Conservation (phyloP, 805 yeast genomes). For the Nakazawaea molendinolei region DNA sequence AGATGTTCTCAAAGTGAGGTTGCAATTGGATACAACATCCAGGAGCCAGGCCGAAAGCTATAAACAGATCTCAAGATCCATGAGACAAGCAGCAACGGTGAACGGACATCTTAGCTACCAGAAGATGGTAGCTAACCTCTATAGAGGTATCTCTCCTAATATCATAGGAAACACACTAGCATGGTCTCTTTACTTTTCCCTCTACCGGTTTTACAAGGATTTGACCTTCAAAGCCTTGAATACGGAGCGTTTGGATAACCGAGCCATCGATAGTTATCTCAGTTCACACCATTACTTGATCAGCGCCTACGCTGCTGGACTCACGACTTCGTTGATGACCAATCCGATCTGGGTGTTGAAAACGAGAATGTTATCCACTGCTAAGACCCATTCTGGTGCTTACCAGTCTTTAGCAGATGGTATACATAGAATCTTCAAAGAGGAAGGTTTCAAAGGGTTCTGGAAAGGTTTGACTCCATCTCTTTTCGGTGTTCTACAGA, state of each 20-base stretch:
- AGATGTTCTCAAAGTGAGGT: slow-evolving; percentile 75
- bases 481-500: slow-evolving; percentile 75
- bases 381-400: slow-evolving; percentile 36
- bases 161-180: slow-evolving; percentile 77
- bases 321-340: slow-evolving; percentile 66
- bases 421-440: slow-evolving; percentile 32
- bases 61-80: slow-evolving; percentile 16
- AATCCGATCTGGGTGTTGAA: slow-evolving; percentile 96
- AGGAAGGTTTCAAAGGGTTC: slow-evolving; percentile 56
- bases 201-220: slow-evolving; percentile 61
- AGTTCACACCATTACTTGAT: slow-evolving; percentile 39
- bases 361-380: slow-evolving; percentile 72
- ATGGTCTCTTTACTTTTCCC: slow-evolving; percentile 83
- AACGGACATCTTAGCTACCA: slow-evolving; percentile 11
- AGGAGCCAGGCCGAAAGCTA: slow-evolving; percentile 24
- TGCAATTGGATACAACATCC: slow-evolving; percentile 53
- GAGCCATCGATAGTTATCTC: slow-evolving; percentile 25
- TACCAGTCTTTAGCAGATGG: slow-evolving; percentile 59
- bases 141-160: slow-evolving; percentile 78
- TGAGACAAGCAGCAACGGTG: slow-evolving; percentile 14
- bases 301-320: slow-evolving; percentile 67
- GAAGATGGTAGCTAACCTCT: slow-evolving; percentile 28
- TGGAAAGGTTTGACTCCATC: slow-evolving; percentile 70
- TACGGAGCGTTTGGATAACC: slow-evolving; percentile 11
- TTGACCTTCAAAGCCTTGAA: slow-evolving; percentile 17